Conservation (phyloP, 1,284 basidiomycete species). For the Caloboletus firmus region DNA sequence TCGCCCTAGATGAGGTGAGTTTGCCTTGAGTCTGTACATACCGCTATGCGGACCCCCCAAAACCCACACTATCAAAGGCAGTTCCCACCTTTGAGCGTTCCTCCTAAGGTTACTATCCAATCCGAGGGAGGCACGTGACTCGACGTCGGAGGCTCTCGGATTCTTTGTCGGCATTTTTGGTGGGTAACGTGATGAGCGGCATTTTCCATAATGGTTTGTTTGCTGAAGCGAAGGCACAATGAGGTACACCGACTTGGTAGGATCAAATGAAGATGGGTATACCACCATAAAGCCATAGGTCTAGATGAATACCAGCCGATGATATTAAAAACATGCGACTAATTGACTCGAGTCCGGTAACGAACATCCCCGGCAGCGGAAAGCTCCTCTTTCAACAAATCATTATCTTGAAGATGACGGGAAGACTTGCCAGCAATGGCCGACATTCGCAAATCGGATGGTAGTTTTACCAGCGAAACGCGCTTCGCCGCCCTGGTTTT, state of each 20-base stretch:
- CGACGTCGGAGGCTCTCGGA: too few relatives aligned
- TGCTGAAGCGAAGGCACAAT: neutral
- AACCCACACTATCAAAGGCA: too few relatives aligned
- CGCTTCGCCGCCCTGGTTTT: slow-evolving; percentile 80
- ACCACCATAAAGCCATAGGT: slow-evolving; percentile 5
- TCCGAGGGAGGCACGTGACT: neutral
- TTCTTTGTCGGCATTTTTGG: too few relatives aligned
- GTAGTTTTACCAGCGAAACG: slow-evolving; percentile 74
- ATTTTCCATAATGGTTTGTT: too few relatives aligned
- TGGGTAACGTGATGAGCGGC: too few relatives aligned
- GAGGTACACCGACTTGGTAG: neutral
- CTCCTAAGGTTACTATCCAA: too few relatives aligned
- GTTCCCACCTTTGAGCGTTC: too few relatives aligned
- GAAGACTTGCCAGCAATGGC: slow-evolving; percentile 22
- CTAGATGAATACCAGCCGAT: slow-evolving; percentile 7
- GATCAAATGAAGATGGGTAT: slow-evolving; percentile 11
- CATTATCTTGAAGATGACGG: slow-evolving; percentile 5
- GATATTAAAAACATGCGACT: slow-evolving; percentile 7
- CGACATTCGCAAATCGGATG: slow-evolving; percentile 54
- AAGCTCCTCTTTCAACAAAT: slow-evolving; percentile 11
- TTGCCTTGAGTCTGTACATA: too few relatives aligned
- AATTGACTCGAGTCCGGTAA: slow-evolving; percentile 8
- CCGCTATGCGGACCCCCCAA: too few relatives aligned
- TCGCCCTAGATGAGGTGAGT: too few relatives aligned
- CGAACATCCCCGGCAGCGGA: neutral